phyloP scores from a whole-genome alignment of 805 yeast species.

The Ogataea pignaliae region DNA sequence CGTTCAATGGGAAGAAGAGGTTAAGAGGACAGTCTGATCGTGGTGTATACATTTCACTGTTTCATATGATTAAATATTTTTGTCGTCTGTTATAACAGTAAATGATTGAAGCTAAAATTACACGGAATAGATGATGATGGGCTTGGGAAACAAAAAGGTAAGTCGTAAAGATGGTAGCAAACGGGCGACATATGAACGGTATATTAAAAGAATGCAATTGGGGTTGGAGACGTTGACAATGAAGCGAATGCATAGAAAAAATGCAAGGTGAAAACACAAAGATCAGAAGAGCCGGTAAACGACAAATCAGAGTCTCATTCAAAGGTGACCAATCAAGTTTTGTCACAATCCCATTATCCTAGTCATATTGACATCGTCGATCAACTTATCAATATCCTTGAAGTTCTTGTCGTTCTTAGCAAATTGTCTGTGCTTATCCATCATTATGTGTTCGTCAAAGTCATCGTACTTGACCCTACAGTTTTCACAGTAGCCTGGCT shows the following conservation, averaged over 20 bases:
- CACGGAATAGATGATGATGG: neutral
- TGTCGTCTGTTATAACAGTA: neutral
- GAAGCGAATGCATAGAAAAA: too few species aligned
- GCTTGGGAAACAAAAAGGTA: too few species aligned
- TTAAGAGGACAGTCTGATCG: slow-evolving; percentile 5
- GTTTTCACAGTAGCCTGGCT: slow-evolving; percentile 88
- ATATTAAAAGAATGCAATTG: too few species aligned
- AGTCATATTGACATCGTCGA: slow-evolving; percentile 37
- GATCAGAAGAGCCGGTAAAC: neutral
- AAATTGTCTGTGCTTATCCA: slow-evolving; percentile 71
- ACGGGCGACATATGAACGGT: too few species aligned
- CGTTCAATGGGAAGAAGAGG: slow-evolving; percentile 25
- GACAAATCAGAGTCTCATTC: neutral
- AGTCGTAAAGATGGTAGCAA: too few species aligned
- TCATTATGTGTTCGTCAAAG: slow-evolving; percentile 67
- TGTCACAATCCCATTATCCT: slow-evolving; percentile 19
- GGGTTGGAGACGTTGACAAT: too few species aligned
- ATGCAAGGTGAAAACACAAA: too few species aligned
- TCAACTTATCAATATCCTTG: slow-evolving; percentile 69
- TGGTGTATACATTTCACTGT: neutral
- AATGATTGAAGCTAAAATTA: slow-evolving; percentile 34
- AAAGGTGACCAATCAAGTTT: too few species aligned
- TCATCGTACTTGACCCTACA: slow-evolving; percentile 81
- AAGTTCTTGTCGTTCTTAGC: slow-evolving; percentile 72
- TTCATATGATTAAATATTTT: neutral